A percentile compares a stretch with the other conserved stretches of the same genome.
phyloP scores from a whole-genome alignment of 805 yeast genomes.

The Suhomyces tanzawaensis region DNA sequence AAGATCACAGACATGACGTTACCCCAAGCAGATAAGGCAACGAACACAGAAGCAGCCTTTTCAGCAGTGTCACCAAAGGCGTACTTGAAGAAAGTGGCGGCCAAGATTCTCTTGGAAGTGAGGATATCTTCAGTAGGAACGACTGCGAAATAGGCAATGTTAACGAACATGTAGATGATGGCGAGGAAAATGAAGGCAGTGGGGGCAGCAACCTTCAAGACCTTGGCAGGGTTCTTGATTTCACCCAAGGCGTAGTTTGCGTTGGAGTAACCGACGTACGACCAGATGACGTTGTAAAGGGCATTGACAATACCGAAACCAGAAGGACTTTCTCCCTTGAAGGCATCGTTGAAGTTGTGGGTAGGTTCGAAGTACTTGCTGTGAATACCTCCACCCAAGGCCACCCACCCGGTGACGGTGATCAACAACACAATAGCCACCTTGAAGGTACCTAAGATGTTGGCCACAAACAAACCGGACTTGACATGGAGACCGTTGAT shows the following conservation, averaged over 20 bases:
- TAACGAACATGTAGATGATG: conserved; percentile 69
- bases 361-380: conserved; percentile 49
- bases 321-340: conserved; percentile 51
- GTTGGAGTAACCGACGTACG: conserved; percentile 79
- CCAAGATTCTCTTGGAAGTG: conserved; percentile 65
- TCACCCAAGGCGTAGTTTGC: conserved; percentile 83
- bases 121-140: conserved; percentile 64
- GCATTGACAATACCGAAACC: conserved; percentile 76
- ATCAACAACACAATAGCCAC: conserved; percentile 68
- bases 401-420: conserved; percentile 79
- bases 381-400: conserved; percentile 67
- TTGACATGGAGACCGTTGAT: conserved; percentile 61
- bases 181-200: conserved; percentile 59
- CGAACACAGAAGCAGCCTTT: conserved; percentile 73
- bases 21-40: conserved; percentile 78
- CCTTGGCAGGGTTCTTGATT: conserved; percentile 67
- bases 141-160: conserved; percentile 79
- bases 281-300: conserved; percentile 80
- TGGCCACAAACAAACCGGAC: conserved; percentile 63
- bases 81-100: conserved; percentile 70
- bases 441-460: conserved; percentile 67
- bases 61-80: conserved; percentile 71
- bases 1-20: conserved; percentile 78
- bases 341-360: conserved; percentile 58
- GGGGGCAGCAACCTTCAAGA: conserved; percentile 74